Evolutionary conservation across 2,329 filamentous ascomycete species (phyloP).

Genomic region (Chrysosporium keratinophilum): DNA sequence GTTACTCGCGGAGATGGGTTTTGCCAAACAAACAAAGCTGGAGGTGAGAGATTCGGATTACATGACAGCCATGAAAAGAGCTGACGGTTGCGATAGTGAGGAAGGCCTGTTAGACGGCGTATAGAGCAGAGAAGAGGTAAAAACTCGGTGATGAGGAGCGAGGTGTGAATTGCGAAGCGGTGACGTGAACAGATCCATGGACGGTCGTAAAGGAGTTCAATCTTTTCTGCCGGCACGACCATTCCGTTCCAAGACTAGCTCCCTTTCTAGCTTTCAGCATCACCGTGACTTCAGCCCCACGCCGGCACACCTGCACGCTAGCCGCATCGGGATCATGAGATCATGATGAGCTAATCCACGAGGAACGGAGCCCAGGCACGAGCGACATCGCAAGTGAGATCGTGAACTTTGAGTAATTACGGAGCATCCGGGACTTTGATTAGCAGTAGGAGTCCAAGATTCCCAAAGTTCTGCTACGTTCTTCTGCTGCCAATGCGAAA

Average conservation of each 20-base stretch:
- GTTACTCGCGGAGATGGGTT: not conserved
- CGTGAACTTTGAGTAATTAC: too few species aligned
- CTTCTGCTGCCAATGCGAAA: too few species aligned
- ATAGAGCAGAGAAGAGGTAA: not conserved
- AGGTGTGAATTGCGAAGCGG: not conserved
- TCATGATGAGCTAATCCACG: not conserved
- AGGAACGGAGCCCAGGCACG: not conserved
- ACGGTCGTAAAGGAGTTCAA: slow-evolving; percentile 7
- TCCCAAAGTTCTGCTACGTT: too few species aligned
- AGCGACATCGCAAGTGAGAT: too few species aligned
- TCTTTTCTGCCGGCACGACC: slow-evolving; percentile 10
- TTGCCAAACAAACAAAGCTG: not conserved
- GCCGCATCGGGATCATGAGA: not conserved
- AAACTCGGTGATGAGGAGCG: not conserved
- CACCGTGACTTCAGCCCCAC: not conserved
- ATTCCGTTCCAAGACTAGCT: not conserved
- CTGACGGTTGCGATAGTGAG: not conserved
- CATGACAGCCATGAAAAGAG: not conserved
- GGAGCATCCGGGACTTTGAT: too few species aligned
- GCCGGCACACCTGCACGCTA: not conserved
- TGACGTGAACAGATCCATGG: slow-evolving; percentile 5
- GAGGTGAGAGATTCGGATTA: not conserved
- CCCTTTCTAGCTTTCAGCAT: not conserved
- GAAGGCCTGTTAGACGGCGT: not conserved
- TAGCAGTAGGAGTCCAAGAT: too few species aligned